Base-by-base conservation (phyloP, 2,329 filamentous ascomycete genomes). In the Ambrosiella beaveri region DNA sequence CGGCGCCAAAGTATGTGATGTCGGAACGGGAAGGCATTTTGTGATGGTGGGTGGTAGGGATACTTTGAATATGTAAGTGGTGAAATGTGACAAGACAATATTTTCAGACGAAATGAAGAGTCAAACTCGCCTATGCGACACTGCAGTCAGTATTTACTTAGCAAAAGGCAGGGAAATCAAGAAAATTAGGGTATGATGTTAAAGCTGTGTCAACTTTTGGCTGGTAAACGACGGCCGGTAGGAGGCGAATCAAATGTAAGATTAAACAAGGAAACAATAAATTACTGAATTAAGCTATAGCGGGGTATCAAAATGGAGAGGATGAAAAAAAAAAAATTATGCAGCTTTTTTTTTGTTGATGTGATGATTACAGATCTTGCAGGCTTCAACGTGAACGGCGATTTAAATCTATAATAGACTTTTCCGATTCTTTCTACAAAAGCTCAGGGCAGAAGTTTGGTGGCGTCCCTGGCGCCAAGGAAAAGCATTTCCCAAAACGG, bases 1-100 rank as follows among this genome's bases (percentile, higher is more conserved):
- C 91, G 57, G 91, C 90, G 62, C 90, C 89, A 65, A 95, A 95
- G 72, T 94, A 93, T 63, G 83, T 79, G 68, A 93, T 80, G 63
- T 91, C 84, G 64, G 81, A 75, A 70, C 88, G 77, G 63, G 79
- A 74, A 65, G 85, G 83, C 86, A 91, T 88, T 55, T 9, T 27
- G 17, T 13, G 49, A 17, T 51, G 47, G 17, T 15, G 36, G 7
- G 12, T 35, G 12, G 17, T n/a, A 27, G 45, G 7, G 17, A 9
- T 11, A 8, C 2, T 19, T 17, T 40, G 35, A 13, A 37, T 57
- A 57, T 27, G 49, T 39, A 40, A 27, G 45, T 38, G 37, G 35
- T 39, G 36, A 57, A 36, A 13, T 27, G 27, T 27, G 3, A 27
- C 19, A 15, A 12, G 36, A 27, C 37, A 9, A 17, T 37, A 9